Percentiles rank a stretch among this genome's conserved stretches.
These are phyloP conservation scores for Nicotiana undulata DNA, from an alignment of 257 asterid species.

Conservation along the genomic window DNA sequence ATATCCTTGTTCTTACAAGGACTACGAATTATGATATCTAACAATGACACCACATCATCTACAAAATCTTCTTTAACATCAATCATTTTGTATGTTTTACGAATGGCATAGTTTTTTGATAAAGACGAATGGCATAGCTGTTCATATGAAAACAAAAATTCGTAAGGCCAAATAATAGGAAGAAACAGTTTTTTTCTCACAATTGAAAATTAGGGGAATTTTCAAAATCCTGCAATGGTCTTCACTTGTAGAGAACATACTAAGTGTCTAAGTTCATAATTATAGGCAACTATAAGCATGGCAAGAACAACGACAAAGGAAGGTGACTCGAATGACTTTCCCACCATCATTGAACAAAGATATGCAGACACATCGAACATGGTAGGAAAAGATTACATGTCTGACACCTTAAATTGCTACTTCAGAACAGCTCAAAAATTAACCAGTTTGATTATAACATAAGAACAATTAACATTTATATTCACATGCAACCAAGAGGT, in stretches of 20 bases:
- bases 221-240: not conserved
- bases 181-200: not conserved
- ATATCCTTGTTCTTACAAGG: no score
- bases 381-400: not conserved
- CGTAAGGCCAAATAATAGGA: not conserved
- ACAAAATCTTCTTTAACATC: no score
- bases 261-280: not conserved
- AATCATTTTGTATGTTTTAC: not conserved
- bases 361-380: not conserved
- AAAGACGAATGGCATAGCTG: not conserved
- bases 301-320: not conserved
- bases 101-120: not conserved
- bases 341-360: not conserved
- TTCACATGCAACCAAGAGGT: not conserved
- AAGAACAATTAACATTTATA: not conserved
- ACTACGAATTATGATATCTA: no score
- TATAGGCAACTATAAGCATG: not conserved
- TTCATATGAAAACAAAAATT: not conserved
- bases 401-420: not conserved
- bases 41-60: no score
- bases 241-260: not conserved
- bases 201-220: not conserved
- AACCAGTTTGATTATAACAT: not conserved
- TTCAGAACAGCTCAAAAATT: not conserved
- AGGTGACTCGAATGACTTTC: not conserved